Conservation (phyloP, 371 early-diverging fungal genomes). For the Mortierella sp. region DNA sequence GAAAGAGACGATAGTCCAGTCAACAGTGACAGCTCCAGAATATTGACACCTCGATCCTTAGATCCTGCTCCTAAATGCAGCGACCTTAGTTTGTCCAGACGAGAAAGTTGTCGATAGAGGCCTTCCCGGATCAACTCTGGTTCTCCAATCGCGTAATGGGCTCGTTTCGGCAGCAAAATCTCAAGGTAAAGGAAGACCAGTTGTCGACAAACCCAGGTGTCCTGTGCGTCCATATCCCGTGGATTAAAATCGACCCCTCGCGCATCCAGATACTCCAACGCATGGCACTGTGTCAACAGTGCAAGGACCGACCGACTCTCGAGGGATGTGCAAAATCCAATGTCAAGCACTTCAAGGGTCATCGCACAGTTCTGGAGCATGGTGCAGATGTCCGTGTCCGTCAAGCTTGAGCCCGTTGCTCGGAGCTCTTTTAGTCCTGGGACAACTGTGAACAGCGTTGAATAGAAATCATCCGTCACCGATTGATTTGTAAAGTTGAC, state of each 20-base stretch:
- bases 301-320: conserved; percentile 26
- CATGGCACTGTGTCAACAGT: conserved; percentile 25
- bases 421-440: conserved; percentile 24
- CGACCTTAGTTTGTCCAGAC: conserved; percentile 11
- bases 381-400: conserved; percentile 22
- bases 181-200: conserved; percentile 27
- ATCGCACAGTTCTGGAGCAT: conserved; percentile 18
- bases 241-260: conserved; percentile 47
- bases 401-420: conserved; percentile 15
- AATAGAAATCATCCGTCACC: conserved; percentile 26
- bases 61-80: conserved; percentile 37
- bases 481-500: conserved; percentile 39
- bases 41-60: conserved; percentile 37
- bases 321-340: conserved; percentile 29
- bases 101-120: conserved; percentile 29
- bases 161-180: conserved; percentile 33
- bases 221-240: conserved; percentile 37
- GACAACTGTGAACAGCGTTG: conserved; percentile 17
- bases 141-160: conserved; percentile 31
- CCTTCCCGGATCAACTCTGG: conserved; percentile 26
- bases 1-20: conserved; percentile 25
- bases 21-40: conserved; percentile 42
- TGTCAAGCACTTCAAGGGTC: conserved; percentile 23
- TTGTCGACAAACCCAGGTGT: conserved; percentile 30
- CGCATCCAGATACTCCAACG: conserved; percentile 21